Evolutionary conservation across 1,284 basidiomycete species (phyloP).

Genomic region (Ceratobasidium sp.): DNA sequence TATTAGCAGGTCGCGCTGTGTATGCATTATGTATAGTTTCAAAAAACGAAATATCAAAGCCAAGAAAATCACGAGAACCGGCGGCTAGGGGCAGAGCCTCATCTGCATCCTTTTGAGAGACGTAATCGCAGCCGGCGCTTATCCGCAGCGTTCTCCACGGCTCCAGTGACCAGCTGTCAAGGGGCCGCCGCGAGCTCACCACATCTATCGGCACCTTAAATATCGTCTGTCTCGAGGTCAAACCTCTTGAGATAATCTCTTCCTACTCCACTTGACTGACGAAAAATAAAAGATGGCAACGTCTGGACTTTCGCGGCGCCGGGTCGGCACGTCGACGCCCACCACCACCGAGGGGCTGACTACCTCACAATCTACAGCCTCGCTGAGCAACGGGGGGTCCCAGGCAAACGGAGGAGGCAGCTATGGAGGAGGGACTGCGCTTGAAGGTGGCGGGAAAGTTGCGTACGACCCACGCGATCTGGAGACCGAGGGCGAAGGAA

Average conservation of each 20-base stretch:
- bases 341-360: constrained; percentile 20
- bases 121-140: constrained; percentile 24
- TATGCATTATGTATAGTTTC: too few species aligned
- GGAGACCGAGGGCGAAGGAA: constrained; percentile 69
- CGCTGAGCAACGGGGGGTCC: constrained; percentile 44
- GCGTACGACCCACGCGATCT: constrained; percentile 96
- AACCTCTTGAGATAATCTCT: background rate
- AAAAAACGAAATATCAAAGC: too few species aligned
- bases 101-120: constrained; percentile 2
- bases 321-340: constrained; percentile 45
- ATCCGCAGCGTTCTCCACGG: constrained; percentile 26
- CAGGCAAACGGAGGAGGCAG: constrained; percentile 36
- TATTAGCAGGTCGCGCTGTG: too few species aligned
- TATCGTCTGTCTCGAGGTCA: background rate
- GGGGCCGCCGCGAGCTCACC: constrained; percentile 2
- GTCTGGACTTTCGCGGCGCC: constrained; percentile 49
- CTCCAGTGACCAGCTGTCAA: constrained; percentile 19
- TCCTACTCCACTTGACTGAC: background rate
- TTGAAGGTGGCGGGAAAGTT: constrained; percentile 84
- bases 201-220: background rate
- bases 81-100: background rate
- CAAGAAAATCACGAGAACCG: background rate
- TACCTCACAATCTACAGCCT: constrained; percentile 15
- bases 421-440: constrained; percentile 68
- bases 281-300: constrained; percentile 44